Evolutionary conservation across 1,284 basidiomycete genomes (phyloP).

Genomic region (Leccinum solheimii): DNA sequence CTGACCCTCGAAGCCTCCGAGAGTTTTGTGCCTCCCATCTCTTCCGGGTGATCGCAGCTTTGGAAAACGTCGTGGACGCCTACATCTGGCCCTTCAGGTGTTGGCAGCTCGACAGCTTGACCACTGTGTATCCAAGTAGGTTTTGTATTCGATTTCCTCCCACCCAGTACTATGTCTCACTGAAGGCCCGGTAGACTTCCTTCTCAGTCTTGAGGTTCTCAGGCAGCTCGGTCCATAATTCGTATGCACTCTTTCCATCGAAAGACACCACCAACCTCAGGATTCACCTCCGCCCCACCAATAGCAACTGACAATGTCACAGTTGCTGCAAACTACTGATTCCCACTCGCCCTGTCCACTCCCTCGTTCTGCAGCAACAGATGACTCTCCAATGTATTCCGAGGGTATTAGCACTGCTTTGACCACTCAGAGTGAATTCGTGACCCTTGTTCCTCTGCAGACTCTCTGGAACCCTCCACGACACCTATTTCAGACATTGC

Average conservation of each 20-base stretch:
- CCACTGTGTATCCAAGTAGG: slow-evolving; percentile 2
- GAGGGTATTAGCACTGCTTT: not conserved
- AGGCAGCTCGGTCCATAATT: not conserved
- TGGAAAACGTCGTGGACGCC: slow-evolving; percentile 2
- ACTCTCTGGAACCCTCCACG: not conserved
- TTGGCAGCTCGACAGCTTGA: not conserved
- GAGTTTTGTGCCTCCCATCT: slow-evolving; percentile 1
- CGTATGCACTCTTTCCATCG: not conserved
- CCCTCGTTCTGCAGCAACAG: not conserved
- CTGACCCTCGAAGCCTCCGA: not conserved
- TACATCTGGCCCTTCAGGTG: not conserved
- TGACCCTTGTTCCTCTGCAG: not conserved
- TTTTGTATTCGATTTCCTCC: not conserved
- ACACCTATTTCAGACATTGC: not conserved
- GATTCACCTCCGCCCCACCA: not conserved
- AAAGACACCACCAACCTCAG: not conserved
- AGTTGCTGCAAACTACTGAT: not conserved
- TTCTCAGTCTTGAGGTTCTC: not conserved
- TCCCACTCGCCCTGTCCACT: not conserved
- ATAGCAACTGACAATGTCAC: not conserved
- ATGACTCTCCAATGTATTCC: not conserved
- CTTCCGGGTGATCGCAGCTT: not conserved
- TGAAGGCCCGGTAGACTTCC: not conserved
- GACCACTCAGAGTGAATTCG: not conserved
- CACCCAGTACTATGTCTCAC: not conserved